These are phyloP conservation scores for Tetrapyrgos nigripes DNA, from an alignment of 1,284 basidiomycete species.

Conservation along the genomic window DNA sequence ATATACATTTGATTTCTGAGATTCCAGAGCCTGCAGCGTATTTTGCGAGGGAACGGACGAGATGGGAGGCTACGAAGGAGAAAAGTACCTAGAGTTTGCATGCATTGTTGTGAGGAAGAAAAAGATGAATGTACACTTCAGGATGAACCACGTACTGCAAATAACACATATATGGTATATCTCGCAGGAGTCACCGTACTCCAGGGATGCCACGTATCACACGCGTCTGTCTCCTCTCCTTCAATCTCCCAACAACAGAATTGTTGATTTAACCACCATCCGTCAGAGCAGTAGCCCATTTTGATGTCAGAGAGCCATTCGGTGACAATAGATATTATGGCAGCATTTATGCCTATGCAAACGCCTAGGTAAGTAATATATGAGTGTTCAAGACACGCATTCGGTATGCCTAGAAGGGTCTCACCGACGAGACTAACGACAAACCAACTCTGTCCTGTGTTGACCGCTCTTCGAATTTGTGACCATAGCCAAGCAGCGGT, in stretches of 20 bases:
- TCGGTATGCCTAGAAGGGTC: slow-evolving; percentile 36
- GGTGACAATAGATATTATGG: slow-evolving; percentile 94
- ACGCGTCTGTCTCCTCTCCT: slow-evolving; percentile 79
- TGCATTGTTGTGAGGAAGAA: no score
- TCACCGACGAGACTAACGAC: slow-evolving; percentile 86
- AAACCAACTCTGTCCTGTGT: slow-evolving; percentile 76
- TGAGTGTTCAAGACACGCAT: not conserved
- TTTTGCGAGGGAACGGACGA: slow-evolving; percentile 89
- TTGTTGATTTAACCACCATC: slow-evolving; percentile 98
- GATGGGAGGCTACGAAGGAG: slow-evolving; percentile 84
- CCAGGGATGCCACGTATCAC: slow-evolving; percentile 95
- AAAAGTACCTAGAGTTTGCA: slow-evolving; percentile 81
- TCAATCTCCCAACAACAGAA: slow-evolving; percentile 99
- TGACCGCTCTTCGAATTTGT: slow-evolving; percentile 62
- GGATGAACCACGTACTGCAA: slow-evolving; percentile 70
- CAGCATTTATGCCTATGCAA: slow-evolving; percentile 92
- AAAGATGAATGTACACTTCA: no score
- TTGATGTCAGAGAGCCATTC: slow-evolving; percentile 98
- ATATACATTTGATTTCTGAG: slow-evolving; percentile 98
- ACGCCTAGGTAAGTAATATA: slow-evolving; percentile 64
- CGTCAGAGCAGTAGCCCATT: slow-evolving; percentile 95
- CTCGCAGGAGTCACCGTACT: slow-evolving; percentile 76
- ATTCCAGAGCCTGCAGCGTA: slow-evolving; percentile 99
- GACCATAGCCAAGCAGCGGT: slow-evolving; percentile 69
- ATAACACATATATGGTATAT: slow-evolving; percentile 89